A percentile compares a stretch with the other conserved stretches of the same genome.
Conservation (phyloP, 768 basidiomycete species). For the Lactarius tabidus region DNA sequence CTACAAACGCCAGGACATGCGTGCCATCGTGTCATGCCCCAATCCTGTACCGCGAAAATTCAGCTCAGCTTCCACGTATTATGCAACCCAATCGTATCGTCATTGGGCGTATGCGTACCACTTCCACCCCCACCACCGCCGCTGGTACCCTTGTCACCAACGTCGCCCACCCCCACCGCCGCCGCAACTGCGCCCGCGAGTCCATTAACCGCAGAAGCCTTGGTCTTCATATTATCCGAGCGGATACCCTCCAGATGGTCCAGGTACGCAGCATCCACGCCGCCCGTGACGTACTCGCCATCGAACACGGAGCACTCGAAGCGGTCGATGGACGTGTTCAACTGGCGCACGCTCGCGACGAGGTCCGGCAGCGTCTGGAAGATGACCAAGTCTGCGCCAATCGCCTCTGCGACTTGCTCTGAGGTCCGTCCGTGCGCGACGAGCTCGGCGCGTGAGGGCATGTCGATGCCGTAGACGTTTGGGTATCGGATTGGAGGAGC, state of each 20-base stretch:
- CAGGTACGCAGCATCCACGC: slow-evolving; percentile 82
- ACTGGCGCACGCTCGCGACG: slow-evolving; percentile 75
- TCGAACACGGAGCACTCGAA: slow-evolving; percentile 99
- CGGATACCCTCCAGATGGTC: slow-evolving; percentile 67
- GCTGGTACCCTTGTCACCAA: slow-evolving; percentile 3
- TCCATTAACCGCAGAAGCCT: slow-evolving; percentile 36
- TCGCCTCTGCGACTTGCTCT: slow-evolving; percentile 90
- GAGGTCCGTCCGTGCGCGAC: slow-evolving; percentile 98
- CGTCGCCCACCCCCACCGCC: slow-evolving; percentile 33
- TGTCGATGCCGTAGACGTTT: slow-evolving; percentile 99
- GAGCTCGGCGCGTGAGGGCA: slow-evolving; percentile 92
- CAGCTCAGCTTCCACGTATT: slow-evolving; percentile 52
- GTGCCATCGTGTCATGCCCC: too few species aligned
- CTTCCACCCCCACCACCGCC: slow-evolving; percentile 25
- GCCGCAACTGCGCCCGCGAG: slow-evolving; percentile 20
- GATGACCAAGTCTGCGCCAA: slow-evolving; percentile 92
- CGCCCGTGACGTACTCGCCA: slow-evolving; percentile 94
- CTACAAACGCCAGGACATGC: background rate
- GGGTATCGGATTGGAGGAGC: slow-evolving; percentile 95
- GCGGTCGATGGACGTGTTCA: slow-evolving; percentile 67
- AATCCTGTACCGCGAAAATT: background rate
- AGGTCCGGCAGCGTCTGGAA: slow-evolving; percentile 93
- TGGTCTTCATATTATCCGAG: slow-evolving; percentile 75
- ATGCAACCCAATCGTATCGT: slow-evolving; percentile 76
- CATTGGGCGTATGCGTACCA: slow-evolving; percentile 37